Conservation (phyloP, 2,329 filamentous ascomycete genomes). For the Thermothelomyces thermophilus region DNA sequence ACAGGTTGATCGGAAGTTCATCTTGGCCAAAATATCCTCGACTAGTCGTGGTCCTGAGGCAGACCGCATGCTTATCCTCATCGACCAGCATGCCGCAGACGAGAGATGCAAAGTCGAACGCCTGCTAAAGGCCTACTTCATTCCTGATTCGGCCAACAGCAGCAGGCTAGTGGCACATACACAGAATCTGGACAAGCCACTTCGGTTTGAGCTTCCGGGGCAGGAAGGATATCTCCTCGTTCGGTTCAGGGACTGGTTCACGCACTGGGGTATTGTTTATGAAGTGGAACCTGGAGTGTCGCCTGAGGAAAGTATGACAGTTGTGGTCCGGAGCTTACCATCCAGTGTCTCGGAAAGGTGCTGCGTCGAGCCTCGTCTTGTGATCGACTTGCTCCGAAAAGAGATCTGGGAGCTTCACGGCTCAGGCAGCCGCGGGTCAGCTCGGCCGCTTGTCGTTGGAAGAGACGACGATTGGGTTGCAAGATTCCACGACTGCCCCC, state of each 20-base stretch:
- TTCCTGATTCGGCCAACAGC: not conserved
- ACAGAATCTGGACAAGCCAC: constrained; percentile 41
- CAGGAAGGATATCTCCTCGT: constrained; percentile 56
- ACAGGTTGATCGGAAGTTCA: constrained; percentile 87
- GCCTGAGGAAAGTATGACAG: not conserved
- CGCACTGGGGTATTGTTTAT: constrained; percentile 68
- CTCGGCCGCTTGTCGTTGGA: not conserved
- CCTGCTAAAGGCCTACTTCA: constrained; percentile 54
- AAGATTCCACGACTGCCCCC: constrained; percentile 62
- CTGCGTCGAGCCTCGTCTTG: constrained; percentile 59
- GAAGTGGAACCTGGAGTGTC: constrained; percentile 26
- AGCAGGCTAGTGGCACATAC: constrained; percentile 23
- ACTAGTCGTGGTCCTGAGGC: constrained; percentile 16
- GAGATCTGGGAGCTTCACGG: constrained; percentile 65
- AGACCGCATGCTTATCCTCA: constrained; percentile 54
- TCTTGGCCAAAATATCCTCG: constrained; percentile 60
- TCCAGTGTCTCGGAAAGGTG: constrained; percentile 70
- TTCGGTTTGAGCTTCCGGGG: constrained; percentile 58
- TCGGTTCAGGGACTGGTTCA: constrained; percentile 51
- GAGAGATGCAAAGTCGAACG: constrained; percentile 76
- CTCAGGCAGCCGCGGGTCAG: constrained; percentile 23
- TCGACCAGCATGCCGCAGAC: constrained; percentile 94
- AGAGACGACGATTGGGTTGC: constrained; percentile 46
- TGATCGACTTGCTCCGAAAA: constrained; percentile 66
- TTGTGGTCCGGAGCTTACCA: constrained; percentile 47